Base-by-base conservation (phyloP, 345 rosid species). In the Balakata baccata region DNA sequence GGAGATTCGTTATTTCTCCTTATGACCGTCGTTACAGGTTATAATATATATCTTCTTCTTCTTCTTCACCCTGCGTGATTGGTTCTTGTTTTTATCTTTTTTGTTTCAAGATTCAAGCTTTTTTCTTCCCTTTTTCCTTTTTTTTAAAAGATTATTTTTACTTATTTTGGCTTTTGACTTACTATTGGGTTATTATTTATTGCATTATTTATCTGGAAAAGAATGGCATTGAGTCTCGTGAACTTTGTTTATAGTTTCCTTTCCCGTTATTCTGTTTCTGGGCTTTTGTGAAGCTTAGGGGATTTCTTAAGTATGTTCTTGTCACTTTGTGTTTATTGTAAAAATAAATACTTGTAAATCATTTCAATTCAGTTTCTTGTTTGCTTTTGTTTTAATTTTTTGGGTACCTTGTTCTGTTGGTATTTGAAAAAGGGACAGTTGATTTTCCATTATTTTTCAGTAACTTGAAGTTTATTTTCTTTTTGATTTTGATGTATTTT, bases 11-110 rank as follows among this genome's bases (percentile, higher is more conserved):
- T 66, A 6, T 95, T 7, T 95, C 97, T 12, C 98, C 99, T 66
- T 87, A 91, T 65, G 88, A 95, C 80, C 98, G 77, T 17, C 90
- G 87, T 70, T 95, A 91, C 90, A 92, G 97, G 99, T 85, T 25
- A 43, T 37, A 29, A 29, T 29, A 29, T 4, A 12, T 16, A 20
- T 56, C 8, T 46, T 41, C 59, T 43, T 71, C 29, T 68, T 38
- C 25, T 13, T 58, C 45, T 76, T 41, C 34, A 29, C 34, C 34
- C 34, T 1, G 1, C 34, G 34, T 29, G 34, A 29, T 29, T 29
- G 34, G 34, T 29, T 50, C 38, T 63, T 41, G 20, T 62, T 14
- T 59, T 51, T 25, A 7, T 62, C 38, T n/a, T 43, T 66, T n/a
- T 37, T 49, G 12, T 45, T 77, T 38, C 25, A 37, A 53, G 49